A percentile compares a stretch with the other conserved stretches of the same genome.
Conservation (phyloP, 495 filamentous ascomycete species). For the Hypomontagnella submonticulosa region DNA sequence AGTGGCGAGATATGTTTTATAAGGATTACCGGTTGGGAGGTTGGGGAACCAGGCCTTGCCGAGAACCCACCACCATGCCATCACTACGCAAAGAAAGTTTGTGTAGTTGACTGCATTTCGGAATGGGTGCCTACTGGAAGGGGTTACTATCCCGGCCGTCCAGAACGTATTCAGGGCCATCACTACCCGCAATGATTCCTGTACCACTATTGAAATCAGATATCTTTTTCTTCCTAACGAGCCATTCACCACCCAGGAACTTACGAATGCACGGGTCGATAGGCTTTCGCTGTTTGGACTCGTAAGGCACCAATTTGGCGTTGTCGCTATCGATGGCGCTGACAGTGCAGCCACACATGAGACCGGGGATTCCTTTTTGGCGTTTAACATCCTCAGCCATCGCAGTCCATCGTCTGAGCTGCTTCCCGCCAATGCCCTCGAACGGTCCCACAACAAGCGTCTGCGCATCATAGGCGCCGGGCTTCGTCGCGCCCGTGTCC, state of each 20-base stretch:
- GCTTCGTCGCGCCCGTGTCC: constrained; percentile 6
- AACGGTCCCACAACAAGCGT: constrained; percentile 6
- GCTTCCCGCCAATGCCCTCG: constrained; percentile 50
- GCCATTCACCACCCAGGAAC: constrained; percentile 61
- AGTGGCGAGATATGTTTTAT: constrained; percentile 22
- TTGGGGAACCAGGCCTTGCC: constrained; percentile 3
- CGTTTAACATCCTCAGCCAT: constrained; percentile 41
- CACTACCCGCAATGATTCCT: constrained; percentile 38
- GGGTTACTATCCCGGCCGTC: constrained; percentile 46
- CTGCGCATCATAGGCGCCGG: background rate
- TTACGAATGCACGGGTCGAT: constrained; percentile 62
- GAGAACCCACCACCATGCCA: constrained; percentile 11
- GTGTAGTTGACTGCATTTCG: constrained; percentile 25
- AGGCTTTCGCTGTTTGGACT: constrained; percentile 63
- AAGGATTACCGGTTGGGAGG: constrained; percentile 17
- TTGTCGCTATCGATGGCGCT: constrained; percentile 63
- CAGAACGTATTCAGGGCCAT: constrained; percentile 45
- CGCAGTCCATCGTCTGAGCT: constrained; percentile 45
- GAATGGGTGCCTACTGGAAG: constrained; percentile 29
- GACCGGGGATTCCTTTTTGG: constrained; percentile 47
- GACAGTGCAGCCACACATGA: constrained; percentile 57
- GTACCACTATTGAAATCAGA: constrained; percentile 45
- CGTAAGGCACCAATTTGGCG: constrained; percentile 62
- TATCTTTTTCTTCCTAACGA: constrained; percentile 54
- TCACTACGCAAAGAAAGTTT: constrained; percentile 4